Conservation (phyloP, 306 rosid species). For the Gastrolobium villosum region DNA sequence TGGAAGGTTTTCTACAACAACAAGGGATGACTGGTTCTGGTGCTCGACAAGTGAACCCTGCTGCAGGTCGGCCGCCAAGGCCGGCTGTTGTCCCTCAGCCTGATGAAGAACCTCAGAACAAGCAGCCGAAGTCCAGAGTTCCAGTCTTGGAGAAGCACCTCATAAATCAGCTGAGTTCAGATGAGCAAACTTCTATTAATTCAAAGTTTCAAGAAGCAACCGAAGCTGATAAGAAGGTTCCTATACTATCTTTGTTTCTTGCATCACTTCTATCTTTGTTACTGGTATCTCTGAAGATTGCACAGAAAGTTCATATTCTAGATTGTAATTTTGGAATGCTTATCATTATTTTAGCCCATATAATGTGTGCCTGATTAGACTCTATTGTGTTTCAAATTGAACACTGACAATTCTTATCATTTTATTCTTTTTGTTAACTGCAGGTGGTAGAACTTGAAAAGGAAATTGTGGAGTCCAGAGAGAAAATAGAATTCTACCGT, state of each 20-base stretch:
- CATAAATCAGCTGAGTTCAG: conserved; percentile 84
- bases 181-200: conserved; percentile 81
- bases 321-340: conserved; percentile 39
- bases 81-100: conserved; percentile 64
- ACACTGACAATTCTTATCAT: conserved; percentile 27
- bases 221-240: conserved; percentile 90
- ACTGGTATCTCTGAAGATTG: conserved; percentile 35
- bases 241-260: conserved; percentile 39
- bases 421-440: conserved; percentile 47
- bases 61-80: conserved; percentile 75
- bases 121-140: conserved; percentile 70
- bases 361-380: conserved; percentile 30
- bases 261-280: conserved; percentile 21
- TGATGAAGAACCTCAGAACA: conserved; percentile 70
- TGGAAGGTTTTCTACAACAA: conserved; percentile 76
- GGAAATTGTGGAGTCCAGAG: conserved; percentile 79
- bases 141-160: conserved; percentile 91
- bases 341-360: conserved; percentile 35
- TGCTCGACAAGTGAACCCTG: conserved; percentile 55
- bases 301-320: conserved; percentile 33
- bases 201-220: conserved; percentile 84
- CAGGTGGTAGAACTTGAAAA: conserved; percentile 96
- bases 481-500: conserved; percentile 84
- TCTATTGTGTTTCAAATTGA: conserved; percentile 33
- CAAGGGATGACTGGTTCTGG: conserved; percentile 71